Base-by-base conservation (phyloP, 2,329 filamentous ascomycete species). In the Colletotrichum sojae region DNA sequence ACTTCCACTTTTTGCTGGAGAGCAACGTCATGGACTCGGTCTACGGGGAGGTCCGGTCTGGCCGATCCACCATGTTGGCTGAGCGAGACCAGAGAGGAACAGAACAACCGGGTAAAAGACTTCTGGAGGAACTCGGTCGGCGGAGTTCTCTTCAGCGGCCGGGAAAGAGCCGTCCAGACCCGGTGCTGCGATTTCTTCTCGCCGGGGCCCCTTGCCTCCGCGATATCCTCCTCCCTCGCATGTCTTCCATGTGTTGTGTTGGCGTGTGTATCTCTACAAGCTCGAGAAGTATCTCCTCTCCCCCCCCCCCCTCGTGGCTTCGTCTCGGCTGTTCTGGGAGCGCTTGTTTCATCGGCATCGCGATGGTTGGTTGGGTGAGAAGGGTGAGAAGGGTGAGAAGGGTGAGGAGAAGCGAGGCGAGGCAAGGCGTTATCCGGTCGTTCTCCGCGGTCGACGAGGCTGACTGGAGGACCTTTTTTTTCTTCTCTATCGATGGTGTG, bases 241-340 rank as follows among this genome's bases (percentile, higher is more conserved):
- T 49, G 31, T 36, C 39, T 27, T 13, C 16, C 39, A 22, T 20
- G 22, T 39, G 54, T 46, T 10, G 43, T 18, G 40, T 59, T 39
- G 54, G 27, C 9, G 45, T 25, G 25, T 59, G 66, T 69, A 69
- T 55, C 40, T 60, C 62, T 69, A 69, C 62, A 53, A 61, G 27
- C 13, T 46, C n/a, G 25, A 52, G 18, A 67, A 69, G 67, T 69
- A 69, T 56, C 55, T 61, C 49, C 40, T 3, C 13, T n/a, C 58
- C 13, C 25, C 52, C 49, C 55, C 55, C 40, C 2, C 13, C n/a
- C 58, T 18, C 25, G 46, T 16, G 12, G 18, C 15, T 51, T 5
- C 4, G 20, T 6, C n/a, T 48, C 27, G n/a, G 9, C 27, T 10
- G 46, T 8, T 18, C 56, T 62, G n/a, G 39, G 18, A 36, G 59